Evolutionary conservation across 2,329 filamentous ascomycete species (phyloP), one percentile per base, ranked within the genome.

Genomic region (Salinomyces thailandicus): DNA sequence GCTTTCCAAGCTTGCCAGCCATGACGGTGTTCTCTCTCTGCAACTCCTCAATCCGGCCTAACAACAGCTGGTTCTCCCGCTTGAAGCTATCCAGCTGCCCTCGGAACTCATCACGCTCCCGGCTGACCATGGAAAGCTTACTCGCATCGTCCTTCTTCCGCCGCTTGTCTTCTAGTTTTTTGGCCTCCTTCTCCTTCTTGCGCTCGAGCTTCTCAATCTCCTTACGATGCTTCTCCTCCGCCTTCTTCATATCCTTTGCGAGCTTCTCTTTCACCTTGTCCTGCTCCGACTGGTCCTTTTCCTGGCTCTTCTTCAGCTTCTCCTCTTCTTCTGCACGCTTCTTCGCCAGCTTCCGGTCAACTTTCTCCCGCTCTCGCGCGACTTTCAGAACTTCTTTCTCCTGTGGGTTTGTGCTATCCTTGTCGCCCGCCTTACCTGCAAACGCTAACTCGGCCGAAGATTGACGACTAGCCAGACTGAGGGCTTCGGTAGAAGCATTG

Each of bases 241-340:
- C 61, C 57, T 78, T 80, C 43, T 63, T 63, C 31, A 81, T 62
- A 50, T 85, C 79, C 9, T 69, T 69, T 44, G 71, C 69, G 48
- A 79, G 77, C 47, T 77, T 79, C 31, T 77, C 77, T 46, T 80
- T 73, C 35, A 79, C 73, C 52, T 79, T 82, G 29, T 73, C 71
- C 36, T 65, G 59, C 17, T 55, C 54, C 18, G 56, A 58, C 8
- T 56, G 49, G 24, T 61, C 63, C 37, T 63, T 62, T 6, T 54
- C 51, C 20, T 48, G 38, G 7, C 46, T 38, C 13, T 60, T 55
- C 42, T 62, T 55, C 18, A 66, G 57, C 33, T 63, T 64, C 34
- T 55, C 55, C 39, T 66, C 65, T 20, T 72, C 71, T 30, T 67
- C 72, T 42, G 72, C 64, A 14, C 69, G 67, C 35, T 71, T 66